These are phyloP conservation scores for Leishmania lainsoni DNA, from an alignment of 208 protist species.

Conservation along the genomic window DNA sequence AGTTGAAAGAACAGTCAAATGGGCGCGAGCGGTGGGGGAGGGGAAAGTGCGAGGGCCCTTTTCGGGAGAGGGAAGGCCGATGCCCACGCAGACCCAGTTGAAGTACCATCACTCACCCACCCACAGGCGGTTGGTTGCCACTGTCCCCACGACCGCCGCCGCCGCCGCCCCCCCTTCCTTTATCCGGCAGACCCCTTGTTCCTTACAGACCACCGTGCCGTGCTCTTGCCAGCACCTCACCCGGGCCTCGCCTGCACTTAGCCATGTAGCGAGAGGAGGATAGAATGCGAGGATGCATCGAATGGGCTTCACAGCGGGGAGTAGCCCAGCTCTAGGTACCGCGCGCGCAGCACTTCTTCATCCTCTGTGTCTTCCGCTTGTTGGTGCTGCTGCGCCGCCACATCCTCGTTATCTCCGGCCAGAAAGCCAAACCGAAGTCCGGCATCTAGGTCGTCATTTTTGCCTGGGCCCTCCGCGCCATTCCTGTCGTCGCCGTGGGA, in stretches of 20 bases:
- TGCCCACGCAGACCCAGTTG: too few species aligned
- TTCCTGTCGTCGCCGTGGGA: background rate
- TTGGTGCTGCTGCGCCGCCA: conserved; percentile 7
- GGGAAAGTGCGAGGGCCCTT: too few species aligned
- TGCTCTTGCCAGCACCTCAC: background rate
- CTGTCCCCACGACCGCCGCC: too few species aligned
- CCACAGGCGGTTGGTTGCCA: too few species aligned
- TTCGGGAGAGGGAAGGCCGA: too few species aligned
- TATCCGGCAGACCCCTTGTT: background rate
- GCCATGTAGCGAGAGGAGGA: background rate
- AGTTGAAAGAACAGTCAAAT: background rate
- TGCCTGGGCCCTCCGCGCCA: background rate
- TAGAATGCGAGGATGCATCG: background rate
- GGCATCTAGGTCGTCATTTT: conserved; percentile 6
- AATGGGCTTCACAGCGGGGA: conserved; percentile 13
- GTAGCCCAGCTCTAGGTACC: conserved; percentile 37
- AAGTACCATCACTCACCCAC: too few species aligned
- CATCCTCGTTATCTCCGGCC: conserved; percentile 19
- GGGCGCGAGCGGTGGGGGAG: too few species aligned
- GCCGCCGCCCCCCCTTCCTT: background rate
- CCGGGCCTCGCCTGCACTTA: background rate
- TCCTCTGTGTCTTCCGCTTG: conserved; percentile 13
- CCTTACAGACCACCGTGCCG: background rate
- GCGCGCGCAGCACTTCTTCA: conserved; percentile 16
- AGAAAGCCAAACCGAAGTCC: conserved; percentile 25